Base-by-base conservation (phyloP, 2,329 filamentous ascomycete species). In the Hymenoscyphus linearis region DNA sequence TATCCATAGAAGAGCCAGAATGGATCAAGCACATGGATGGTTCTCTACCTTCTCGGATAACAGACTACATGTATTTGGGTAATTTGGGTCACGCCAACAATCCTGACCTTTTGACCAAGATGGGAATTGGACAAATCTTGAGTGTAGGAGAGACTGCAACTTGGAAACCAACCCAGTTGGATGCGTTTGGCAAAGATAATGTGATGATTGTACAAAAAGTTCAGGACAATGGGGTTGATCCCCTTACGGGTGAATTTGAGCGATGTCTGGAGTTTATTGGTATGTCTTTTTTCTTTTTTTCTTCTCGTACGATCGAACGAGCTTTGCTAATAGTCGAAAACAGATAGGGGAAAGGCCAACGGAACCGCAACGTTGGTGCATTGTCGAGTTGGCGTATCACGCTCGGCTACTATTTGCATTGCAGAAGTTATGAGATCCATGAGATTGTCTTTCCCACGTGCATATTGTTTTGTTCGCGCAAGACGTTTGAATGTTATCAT, bases 391-490 rank as follows among this genome's bases (percentile, higher is more conserved):
- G 95, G 95, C 55, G 95, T 99, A 59, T 97, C 93, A 57, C 85
- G 95, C 57, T 96, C 91, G 65, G 95, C 95, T 13, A 99, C 93
- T 1, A 97, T 99, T 64, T 98, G 95, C 74, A 99, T 99, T 70
- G 95, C 95, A n/a, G 93, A 98, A 75, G 91, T 98, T 37, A 99
- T 99, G 95, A 86, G 88, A 37, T 81, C 88, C 27, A 76, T 91
- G 68, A 81, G 85, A 25, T 77, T 97, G 66, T 95, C 91, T 0
- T 93, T 98, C 69, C 92, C 95, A 13, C 84, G 90, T 60, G 95
- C 95, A 62, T 99, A 99, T 75, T 98, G 95, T 74, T 98, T 93
- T 74, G 95, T 99, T 40, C 87, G 95, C 35, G 95, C 95, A 22
- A 85, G 95, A 58, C 83, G 95, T 63, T 80, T 99, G 55, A 99